Conservation (phyloP, 2,329 filamentous ascomycete species). For the Paecilomyces formosus region DNA sequence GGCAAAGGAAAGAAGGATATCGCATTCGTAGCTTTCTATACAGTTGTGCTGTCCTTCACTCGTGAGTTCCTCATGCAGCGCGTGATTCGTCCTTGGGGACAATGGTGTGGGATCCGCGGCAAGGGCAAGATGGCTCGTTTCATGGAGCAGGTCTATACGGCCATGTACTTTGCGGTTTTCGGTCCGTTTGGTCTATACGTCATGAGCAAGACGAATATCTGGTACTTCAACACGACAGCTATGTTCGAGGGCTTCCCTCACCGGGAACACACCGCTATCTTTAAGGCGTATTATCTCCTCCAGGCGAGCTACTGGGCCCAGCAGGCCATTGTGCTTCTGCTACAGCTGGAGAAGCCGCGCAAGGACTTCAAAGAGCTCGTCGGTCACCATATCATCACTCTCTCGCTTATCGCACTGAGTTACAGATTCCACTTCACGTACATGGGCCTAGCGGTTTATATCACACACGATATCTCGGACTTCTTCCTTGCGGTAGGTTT, state of each 20-base stretch:
- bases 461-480: conserved; percentile 88
- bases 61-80: conserved; percentile 96
- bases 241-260: conserved; percentile 92
- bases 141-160: conserved; percentile 95
- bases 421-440: conserved; percentile 97
- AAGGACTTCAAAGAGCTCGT: conserved; percentile 96
- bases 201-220: conserved; percentile 84
- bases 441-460: conserved; percentile 87
- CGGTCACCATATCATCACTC: conserved; percentile 81
- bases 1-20: conserved; percentile 84
- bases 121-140: conserved; percentile 79
- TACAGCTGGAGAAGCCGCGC: conserved; percentile 84
- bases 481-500: conserved; percentile 82
- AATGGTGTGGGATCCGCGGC: conserved; percentile 59
- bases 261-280: conserved; percentile 65
- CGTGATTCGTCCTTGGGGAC: conserved; percentile 68
- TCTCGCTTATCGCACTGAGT: conserved; percentile 74
- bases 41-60: conserved; percentile 80
- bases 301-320: conserved; percentile 94
- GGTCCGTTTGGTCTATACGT: conserved; percentile 81
- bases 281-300: conserved; percentile 96
- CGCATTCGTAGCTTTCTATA: conserved; percentile 84
- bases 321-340: conserved; percentile 78
- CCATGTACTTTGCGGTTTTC: conserved; percentile 77
- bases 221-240: conserved; percentile 87